Evolutionary conservation across 2,329 filamentous ascomycete species (phyloP).

Genomic region (Hymenoscyphus occultus): DNA sequence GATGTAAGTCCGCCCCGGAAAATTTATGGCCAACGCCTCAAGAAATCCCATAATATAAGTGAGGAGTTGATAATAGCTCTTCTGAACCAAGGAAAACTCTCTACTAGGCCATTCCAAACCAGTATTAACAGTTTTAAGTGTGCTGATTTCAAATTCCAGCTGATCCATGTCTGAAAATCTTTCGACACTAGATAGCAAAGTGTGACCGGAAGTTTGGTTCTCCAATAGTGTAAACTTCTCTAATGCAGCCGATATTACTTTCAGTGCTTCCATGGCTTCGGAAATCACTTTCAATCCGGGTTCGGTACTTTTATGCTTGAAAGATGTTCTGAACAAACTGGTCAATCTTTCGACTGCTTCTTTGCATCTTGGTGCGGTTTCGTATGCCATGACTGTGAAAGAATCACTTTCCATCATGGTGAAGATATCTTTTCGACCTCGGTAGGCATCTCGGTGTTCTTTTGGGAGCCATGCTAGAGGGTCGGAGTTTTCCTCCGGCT

Average conservation of each 20-base stretch:
- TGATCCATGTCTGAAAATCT: conserved; percentile 24
- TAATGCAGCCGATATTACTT: conserved; percentile 19
- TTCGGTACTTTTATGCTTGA: conserved; percentile 11
- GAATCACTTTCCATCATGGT: conserved; percentile 17
- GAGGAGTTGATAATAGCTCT: conserved; percentile 23
- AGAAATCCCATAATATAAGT: conserved; percentile 26
- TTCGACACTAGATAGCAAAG: background rate
- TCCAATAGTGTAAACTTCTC: conserved; percentile 22
- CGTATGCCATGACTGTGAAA: conserved; percentile 25
- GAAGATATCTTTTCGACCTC: conserved; percentile 14
- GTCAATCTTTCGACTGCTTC: conserved; percentile 19
- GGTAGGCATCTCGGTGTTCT: conserved; percentile 11
- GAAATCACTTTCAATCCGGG: conserved; percentile 6
- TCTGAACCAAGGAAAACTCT: conserved; percentile 21
- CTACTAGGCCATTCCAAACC: conserved; percentile 16
- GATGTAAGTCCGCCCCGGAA: conserved; percentile 21
- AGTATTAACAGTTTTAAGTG: conserved; percentile 13
- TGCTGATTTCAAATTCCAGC: conserved; percentile 23
- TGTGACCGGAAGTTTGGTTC: conserved; percentile 12
- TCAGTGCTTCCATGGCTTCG: conserved; percentile 17
- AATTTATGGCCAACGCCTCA: conserved; percentile 18
- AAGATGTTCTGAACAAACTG: conserved; percentile 14
- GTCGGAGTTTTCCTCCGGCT: conserved; percentile 10
- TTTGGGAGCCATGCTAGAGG: conserved; percentile 20
- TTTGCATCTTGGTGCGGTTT: conserved; percentile 20